Evolutionary conservation across 306 rosid species (phyloP), one percentile per base, ranked within the genome.

Genomic region (Dalbergia cochinchinensis): DNA sequence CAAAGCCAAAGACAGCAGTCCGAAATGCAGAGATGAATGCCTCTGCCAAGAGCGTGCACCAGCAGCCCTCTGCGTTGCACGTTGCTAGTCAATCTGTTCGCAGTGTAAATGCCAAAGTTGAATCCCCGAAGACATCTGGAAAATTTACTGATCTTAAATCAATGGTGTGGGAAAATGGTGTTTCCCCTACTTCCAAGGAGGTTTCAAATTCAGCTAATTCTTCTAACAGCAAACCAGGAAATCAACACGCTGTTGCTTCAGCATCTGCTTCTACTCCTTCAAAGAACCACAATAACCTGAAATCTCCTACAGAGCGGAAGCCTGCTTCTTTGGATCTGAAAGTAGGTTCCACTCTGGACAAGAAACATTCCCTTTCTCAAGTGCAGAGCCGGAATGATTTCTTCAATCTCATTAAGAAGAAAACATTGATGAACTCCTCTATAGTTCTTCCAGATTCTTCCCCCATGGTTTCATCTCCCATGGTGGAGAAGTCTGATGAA

Each of bases 381-480:
- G 90, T 80, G 58, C 94, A 92, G 91, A 95, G 99, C 78, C 93
- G 99, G 74, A 90, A 92, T 83, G 99, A 92, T 82, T 95, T 95
- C 83, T 95, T 95, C 78, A 95, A 95, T 73, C 92, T 85, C 77
- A 65, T 95, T 34, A 95, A 95, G 90, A 91, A 88, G 85, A 90
- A 92, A 82, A 90, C 94, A 34, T 65, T 86, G 20, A 84, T 44
- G 77, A 92, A 63, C 83, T 79, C 90, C 19, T 86, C 97, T 60
- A 67, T 87, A 51, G 80, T 62, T 66, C 83, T 80, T 62, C 87
- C 94, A 44, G 92, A 85, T 61, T 78, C 98, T 18, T 74, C 81
- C 72, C 76, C 90, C 42, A 50, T 69, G 62, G 77, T 65, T 69
- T 87, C 90, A 13, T 82, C 98, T 85, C 86, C 94, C 6, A 50